Conservation (phyloP, 225 moss, liverwort and hornwort genomes). For the Sphagnum contortum region DNA sequence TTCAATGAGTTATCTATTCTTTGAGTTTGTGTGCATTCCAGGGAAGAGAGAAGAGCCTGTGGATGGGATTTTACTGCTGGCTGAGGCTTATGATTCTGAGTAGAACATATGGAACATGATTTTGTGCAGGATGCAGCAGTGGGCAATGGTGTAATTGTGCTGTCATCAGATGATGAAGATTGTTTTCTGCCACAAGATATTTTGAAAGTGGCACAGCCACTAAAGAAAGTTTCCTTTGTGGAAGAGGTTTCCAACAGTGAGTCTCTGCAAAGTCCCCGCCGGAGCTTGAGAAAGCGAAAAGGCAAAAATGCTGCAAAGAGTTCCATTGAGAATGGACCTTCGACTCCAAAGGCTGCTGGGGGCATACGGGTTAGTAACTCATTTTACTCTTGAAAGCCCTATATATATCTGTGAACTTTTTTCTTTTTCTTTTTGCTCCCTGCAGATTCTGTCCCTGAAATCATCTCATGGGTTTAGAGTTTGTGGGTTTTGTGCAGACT, state of each 20-base stretch:
- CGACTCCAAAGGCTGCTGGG: no score
- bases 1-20: no score
- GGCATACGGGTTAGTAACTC: no score
- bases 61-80: no score
- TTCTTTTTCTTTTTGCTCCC: not conserved
- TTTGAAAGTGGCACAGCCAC: conserved; percentile 25
- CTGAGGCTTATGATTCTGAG: no score
- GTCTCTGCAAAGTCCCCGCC: conserved; percentile 5
- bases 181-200: conserved; percentile 14
- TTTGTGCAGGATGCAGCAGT: conserved; percentile 13
- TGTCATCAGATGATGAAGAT: conserved; percentile 27
- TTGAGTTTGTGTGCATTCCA: no score
- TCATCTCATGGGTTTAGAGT: not conserved
- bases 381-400: no score
- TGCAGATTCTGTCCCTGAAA: not conserved
- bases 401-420: not conserved
- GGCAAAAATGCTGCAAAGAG: conserved; percentile 25
- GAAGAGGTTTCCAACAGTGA: conserved; percentile 17
- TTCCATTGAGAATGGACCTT: no score
- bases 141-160: conserved; percentile 19
- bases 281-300: conserved; percentile 7
- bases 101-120: no score
- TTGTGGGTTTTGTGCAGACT: conserved; percentile 14
- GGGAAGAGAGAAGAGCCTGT: no score
- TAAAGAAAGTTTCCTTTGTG: not conserved